phyloP scores from a whole-genome alignment of 257 asterid genomes.

The Forsythia suspensa region DNA sequence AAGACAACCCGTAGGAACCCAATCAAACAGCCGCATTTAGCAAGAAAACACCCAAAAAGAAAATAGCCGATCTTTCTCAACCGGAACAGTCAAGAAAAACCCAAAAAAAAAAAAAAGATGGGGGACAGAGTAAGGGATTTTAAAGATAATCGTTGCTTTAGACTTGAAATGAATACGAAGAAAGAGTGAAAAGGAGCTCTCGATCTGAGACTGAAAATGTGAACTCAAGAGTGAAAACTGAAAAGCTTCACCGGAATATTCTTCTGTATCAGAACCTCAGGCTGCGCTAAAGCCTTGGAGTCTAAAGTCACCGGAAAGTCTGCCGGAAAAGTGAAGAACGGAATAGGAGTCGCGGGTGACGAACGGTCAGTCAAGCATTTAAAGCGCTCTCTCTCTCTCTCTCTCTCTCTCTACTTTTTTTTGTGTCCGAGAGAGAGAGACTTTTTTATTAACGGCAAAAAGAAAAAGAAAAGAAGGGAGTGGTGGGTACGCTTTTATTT shows the following conservation, averaged over 20 bases:
- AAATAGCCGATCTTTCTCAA: background rate
- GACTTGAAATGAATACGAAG: background rate
- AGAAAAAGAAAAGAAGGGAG: constrained; percentile 3
- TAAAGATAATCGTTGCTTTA: constrained; percentile 3
- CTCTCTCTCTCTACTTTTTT: constrained; percentile 31
- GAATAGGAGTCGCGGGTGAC: constrained; percentile 31
- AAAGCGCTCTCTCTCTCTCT: constrained; percentile 32
- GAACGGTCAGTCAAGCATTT: constrained; percentile 33
- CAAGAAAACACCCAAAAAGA: constrained; percentile 6
- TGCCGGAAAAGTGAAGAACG: constrained; percentile 15
- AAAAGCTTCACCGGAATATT: constrained; percentile 17
- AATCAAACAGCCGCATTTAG: constrained; percentile 13
- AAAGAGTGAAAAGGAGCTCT: constrained; percentile 8
- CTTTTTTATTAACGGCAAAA: constrained; percentile 52
- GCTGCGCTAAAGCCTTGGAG: constrained; percentile 2
- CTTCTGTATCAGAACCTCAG: constrained; percentile 2
- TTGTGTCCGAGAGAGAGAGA: constrained; percentile 27
- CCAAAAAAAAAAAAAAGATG: background rate
- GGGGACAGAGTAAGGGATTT: background rate
- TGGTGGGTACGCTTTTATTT: constrained; percentile 27
- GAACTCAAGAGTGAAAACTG: constrained; percentile 22
- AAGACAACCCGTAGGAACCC: constrained; percentile 6
- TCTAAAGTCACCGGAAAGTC: background rate
- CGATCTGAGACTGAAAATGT: constrained; percentile 26
- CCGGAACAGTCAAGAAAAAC: constrained; percentile 7